Evolutionary conservation across 495 filamentous ascomycete genomes (phyloP).

Genomic region (Achaetomiella virescens): DNA sequence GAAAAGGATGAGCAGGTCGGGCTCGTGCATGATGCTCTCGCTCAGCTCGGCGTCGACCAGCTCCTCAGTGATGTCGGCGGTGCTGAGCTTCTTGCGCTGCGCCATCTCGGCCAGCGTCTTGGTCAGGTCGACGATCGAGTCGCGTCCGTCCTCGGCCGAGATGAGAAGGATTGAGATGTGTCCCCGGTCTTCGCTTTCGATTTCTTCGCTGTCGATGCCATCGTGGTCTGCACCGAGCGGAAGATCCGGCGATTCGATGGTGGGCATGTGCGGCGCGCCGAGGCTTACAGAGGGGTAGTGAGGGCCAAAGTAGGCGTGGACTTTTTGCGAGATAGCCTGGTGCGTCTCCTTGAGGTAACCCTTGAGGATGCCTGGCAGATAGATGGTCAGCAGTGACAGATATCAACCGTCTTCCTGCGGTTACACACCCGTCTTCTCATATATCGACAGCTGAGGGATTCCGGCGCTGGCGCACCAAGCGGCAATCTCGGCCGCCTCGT

Average conservation of each 20-base stretch:
- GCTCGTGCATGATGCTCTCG: conserved; percentile 67
- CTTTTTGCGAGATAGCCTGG: conserved; percentile 61
- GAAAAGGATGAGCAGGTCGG: conserved; percentile 85
- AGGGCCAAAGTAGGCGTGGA: conserved; percentile 77
- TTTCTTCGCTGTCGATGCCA: conserved; percentile 7
- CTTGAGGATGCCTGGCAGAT: conserved; percentile 78
- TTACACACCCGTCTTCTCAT: conserved; percentile 76
- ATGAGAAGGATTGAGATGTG: conserved; percentile 79
- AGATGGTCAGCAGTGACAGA: neutral
- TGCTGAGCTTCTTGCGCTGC: conserved; percentile 73
- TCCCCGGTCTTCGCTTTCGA: conserved; percentile 14
- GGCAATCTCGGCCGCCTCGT: conserved; percentile 81
- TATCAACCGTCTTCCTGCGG: too few species aligned
- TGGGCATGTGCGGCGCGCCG: conserved; percentile 65
- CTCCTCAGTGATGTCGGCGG: conserved; percentile 73
- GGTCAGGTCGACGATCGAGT: conserved; percentile 90
- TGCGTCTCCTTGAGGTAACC: conserved; percentile 73
- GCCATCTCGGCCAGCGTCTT: conserved; percentile 93
- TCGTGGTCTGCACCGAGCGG: conserved; percentile 3
- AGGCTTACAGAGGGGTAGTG: conserved; percentile 60
- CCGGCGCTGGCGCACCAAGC: conserved; percentile 88
- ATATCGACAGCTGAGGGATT: conserved; percentile 78
- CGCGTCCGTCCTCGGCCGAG: conserved; percentile 79
- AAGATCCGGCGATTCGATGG: conserved; percentile 40
- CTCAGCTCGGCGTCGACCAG: conserved; percentile 83